Evolutionary conservation across 176 grass and related monocot species (phyloP).

Genomic region (Oryza brachyantha): DNA sequence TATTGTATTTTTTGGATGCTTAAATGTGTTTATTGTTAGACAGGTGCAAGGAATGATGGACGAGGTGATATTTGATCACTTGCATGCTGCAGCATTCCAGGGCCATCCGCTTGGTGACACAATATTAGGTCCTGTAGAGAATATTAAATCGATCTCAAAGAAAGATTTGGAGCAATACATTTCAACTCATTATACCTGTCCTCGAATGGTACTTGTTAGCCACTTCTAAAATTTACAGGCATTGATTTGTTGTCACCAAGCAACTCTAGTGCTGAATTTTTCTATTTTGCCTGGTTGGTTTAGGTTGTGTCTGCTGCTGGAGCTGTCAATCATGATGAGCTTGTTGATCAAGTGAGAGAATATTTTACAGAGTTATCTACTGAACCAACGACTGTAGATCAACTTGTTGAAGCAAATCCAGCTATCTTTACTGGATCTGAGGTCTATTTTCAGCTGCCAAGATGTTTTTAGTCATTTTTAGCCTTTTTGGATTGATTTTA

Average conservation of each 20-base stretch:
- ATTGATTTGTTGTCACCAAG: neutral
- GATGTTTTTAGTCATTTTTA: conserved; percentile 20
- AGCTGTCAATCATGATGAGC: conserved; percentile 74
- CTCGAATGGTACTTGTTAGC: conserved; percentile 68
- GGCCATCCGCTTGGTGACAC: conserved; percentile 88
- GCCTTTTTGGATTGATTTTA: conserved; percentile 30
- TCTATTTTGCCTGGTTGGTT: neutral
- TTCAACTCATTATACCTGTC: conserved; percentile 86
- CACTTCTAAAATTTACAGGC: conserved; percentile 3
- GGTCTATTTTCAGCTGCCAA: conserved; percentile 41
- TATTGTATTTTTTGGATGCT: conserved; percentile 5
- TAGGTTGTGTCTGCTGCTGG: conserved; percentile 98
- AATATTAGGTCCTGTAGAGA: conserved; percentile 89
- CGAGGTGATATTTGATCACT: conserved; percentile 97
- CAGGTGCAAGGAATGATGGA: conserved; percentile 92
- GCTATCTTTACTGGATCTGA: conserved; percentile 89
- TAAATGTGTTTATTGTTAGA: conserved; percentile 43
- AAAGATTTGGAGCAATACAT: conserved; percentile 80
- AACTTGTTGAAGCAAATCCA: conserved; percentile 70
- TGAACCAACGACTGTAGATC: conserved; percentile 80
- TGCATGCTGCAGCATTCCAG: conserved; percentile 85
- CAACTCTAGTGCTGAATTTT: neutral
- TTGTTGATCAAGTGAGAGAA: conserved; percentile 69
- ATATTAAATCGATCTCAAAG: conserved; percentile 71
- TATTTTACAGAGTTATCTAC: conserved; percentile 86